phyloP scores from a whole-genome alignment of 106 monocot species.

The Platanthera zijinensis region DNA sequence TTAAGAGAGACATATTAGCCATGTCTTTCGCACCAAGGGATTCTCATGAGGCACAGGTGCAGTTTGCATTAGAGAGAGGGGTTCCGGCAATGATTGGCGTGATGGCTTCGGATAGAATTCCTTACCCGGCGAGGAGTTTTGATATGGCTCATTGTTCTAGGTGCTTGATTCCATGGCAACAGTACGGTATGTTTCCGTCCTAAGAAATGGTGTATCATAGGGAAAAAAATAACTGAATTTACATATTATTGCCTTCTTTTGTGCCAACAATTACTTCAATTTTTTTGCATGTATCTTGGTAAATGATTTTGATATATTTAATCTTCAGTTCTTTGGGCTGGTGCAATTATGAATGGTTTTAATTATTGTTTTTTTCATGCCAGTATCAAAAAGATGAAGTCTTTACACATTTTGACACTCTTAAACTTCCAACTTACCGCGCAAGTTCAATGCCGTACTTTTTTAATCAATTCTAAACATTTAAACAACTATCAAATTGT shows the following conservation, averaged over 20 bases:
- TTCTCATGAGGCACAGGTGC: slow-evolving; percentile 44
- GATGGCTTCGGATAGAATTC: slow-evolving; percentile 29
- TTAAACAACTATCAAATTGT: too few species aligned
- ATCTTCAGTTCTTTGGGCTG: too few species aligned
- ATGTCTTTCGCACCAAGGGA: slow-evolving; percentile 54
- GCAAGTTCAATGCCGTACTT: too few species aligned
- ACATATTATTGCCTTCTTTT: too few species aligned
- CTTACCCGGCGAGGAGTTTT: slow-evolving; percentile 43
- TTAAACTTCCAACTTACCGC: neutral
- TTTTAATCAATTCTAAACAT: neutral
- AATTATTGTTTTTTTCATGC: neutral
- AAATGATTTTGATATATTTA: too few species aligned
- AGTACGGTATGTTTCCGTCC: slow-evolving; percentile 15
- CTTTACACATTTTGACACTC: neutral
- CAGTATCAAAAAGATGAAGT: too few species aligned
- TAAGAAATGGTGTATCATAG: neutral
- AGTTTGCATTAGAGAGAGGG: slow-evolving; percentile 47
- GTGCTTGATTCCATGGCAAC: slow-evolving; percentile 40
- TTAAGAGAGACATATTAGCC: slow-evolving; percentile 35
- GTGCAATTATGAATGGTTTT: too few species aligned
- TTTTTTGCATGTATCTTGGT: too few species aligned
- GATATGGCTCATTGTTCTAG: slow-evolving; percentile 53
- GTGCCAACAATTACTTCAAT: too few species aligned
- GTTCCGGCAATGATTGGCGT: slow-evolving; percentile 49
- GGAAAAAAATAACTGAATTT: too few species aligned